phyloP scores from a whole-genome alignment of 2,329 filamentous ascomycete species.

The Epicoccum sorghinum region DNA sequence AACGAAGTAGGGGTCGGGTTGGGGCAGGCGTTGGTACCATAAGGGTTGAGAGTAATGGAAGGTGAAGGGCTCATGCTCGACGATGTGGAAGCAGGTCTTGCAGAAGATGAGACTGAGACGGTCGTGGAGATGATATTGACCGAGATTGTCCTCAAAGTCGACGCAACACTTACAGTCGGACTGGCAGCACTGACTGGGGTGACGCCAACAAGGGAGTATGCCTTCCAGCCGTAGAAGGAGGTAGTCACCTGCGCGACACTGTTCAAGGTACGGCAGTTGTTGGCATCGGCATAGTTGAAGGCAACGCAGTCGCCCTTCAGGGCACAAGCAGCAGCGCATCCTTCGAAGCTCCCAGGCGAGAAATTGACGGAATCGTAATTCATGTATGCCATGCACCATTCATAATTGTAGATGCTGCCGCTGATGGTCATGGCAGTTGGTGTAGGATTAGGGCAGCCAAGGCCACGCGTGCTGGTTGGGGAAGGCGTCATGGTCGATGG shows the following conservation, averaged over 20 bases:
- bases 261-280: background rate
- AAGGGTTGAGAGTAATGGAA: background rate
- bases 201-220: background rate
- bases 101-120: background rate
- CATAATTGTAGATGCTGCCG: background rate
- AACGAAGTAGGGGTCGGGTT: background rate
- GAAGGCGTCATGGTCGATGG: background rate
- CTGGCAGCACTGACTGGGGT: background rate
- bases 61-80: background rate
- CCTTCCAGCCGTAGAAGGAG: slow-evolving; percentile 1
- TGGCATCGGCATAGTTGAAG: background rate
- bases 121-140: background rate
- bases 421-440: background rate
- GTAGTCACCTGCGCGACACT: background rate
- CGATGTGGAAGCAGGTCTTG: background rate
- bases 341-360: background rate
- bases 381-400: background rate
- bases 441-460: background rate
- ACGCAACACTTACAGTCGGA: background rate
- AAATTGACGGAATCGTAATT: background rate
- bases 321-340: background rate
- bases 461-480: background rate
- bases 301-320: background rate
- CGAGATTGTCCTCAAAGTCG: background rate
- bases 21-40: slow-evolving; percentile 1